Base-by-base conservation (phyloP, 129 eudicot species). In the Flaveria robusta region DNA sequence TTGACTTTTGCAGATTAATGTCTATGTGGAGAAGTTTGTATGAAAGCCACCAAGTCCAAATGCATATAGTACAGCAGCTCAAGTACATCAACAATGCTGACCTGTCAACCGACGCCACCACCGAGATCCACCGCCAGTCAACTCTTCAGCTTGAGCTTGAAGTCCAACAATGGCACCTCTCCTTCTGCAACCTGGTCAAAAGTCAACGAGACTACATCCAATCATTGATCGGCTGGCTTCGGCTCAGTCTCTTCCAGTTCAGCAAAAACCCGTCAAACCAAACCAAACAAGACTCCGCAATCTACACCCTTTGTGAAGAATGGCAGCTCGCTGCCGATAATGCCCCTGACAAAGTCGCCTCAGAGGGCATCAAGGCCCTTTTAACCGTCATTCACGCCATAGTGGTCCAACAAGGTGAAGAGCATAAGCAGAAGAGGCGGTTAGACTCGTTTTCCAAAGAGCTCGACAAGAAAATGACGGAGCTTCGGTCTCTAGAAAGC, bases 191-290 rank as follows among this genome's bases (percentile, higher is more conserved):
- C 84, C 84, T 94, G 22, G 71, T 94, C 9, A 89, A 91, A 81
- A 83, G 97, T 71, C 97, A 94, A 79, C 84, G 88, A n/a, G 99
- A 91, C 78, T 94, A 94, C 81, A 78, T 91, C 26, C 96, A 84
- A 42, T 89, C 99, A 1, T 87, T 94, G 39, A 84, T 97, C 3
- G 97, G 99, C 4, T 94, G 99, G 99, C 99, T 94, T 82, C 93
- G 99, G 15, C 93, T 94, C 37, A 94, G 97, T 85, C 90, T 94
- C 67, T 94, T 94, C 85, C 96, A 91, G 68, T 82, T 91, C 41
- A 73, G 80, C 74, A 89, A 85, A 76, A 87, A 74, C 79, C 84
- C 96, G 0, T 31, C 80, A 0, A 49, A 75, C n/a, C 89, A 77
- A 63, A 80, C 92, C 41, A 78, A 68, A 42, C 93, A 86, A 45